Base-by-base conservation (phyloP, 2,329 filamentous ascomycete genomes). In the Rutstroemia sydowiana region DNA sequence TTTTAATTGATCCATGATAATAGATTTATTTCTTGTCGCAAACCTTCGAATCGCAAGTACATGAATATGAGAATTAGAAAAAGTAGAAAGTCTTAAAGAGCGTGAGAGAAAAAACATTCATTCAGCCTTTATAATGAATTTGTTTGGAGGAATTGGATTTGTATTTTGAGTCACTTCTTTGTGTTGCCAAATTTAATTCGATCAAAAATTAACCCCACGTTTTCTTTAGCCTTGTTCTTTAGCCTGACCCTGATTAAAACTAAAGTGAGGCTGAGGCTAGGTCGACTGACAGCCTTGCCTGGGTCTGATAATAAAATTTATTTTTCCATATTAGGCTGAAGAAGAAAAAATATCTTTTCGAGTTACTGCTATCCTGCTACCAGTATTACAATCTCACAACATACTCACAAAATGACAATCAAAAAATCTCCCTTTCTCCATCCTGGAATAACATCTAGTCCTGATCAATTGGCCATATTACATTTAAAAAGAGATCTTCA, bases 401-500 rank as follows among this genome's bases (percentile, higher is more conserved):
- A 39, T 52, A 40, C 23, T 21, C 5, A 34, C 9, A 56, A 51
- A 16, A 66, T 66, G 65, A 36, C 59, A 39, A 47, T 54, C 6
- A 60, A 57, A 36, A 53, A 45, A n/a, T 95, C 91, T 9, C 85
- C 90, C 0, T 97, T 98, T 61, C 77, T 97, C 36, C 79, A 86
- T 48, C 83, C 87, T 0, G 82, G 84, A 14, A 65, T 74, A 3
- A 70, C 72, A 18, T 83, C 91, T 3, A 72, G 76, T 10, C 72
- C 81, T 20, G 77, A 86, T 60, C 77, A 77, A 3, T 79, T 97
- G 41, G 87, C 90, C 23, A 85, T 97, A 56, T 76, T 96, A 53
- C 88, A 95, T 66, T 79, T 98, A 48, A 92, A 88, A 55, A 85
- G 91, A 70, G 91, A 97, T 69, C 85, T 85, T 56, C 82, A 91